Base-by-base conservation (phyloP, 768 basidiomycete genomes). In the Hygrocybe coccinea region DNA sequence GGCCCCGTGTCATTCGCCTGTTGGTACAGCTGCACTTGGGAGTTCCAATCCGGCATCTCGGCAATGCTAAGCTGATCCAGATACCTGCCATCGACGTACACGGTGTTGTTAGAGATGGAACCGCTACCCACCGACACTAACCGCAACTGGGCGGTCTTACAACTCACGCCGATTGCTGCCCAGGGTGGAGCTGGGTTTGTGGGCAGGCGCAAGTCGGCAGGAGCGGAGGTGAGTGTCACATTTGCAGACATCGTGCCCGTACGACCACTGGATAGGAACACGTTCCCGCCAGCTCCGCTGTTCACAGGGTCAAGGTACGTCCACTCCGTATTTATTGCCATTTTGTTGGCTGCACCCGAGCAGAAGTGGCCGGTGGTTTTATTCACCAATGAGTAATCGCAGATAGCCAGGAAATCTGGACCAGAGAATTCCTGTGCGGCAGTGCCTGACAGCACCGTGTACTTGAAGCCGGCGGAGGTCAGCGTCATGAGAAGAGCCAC, bases 401-500 rank as follows among this genome's bases (percentile, higher is more conserved):
- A 51, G 19, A 51, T 36, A 6, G 29, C 19, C 12, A 14, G n/a
- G 35, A 51, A 34, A 34, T 51, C 50, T 8, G 50, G 50, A 51
- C 35, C 19, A 34, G 37, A 19, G 21, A 51, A 51, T 8, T 15
- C 7, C 35, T 51, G 25, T 5, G 5, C 14, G 36, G 33, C 50
- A 17, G 33, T 51, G 34, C 50, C 37, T 21, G 50, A 34, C n/a
- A 51, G 17, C n/a, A 35, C 15, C 33, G 36, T 24, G 35, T 51
- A 51, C 35, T 51, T 51, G 50, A 51, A 51, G 17, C 50, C 50
- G 15, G 50, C 50, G 17, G 50, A 51, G 10, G 50, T 51, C 14
- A 37, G 25, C 25, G 37, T 51, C 33, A 38, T 51, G 50, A 35
- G 37, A 24, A 51, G 5, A 12, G 35, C 36, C 12, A 51, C 50